These are phyloP conservation scores for Apiosordaria backusii DNA, from an alignment of 495 filamentous ascomycete genomes.

Conservation along the genomic window DNA sequence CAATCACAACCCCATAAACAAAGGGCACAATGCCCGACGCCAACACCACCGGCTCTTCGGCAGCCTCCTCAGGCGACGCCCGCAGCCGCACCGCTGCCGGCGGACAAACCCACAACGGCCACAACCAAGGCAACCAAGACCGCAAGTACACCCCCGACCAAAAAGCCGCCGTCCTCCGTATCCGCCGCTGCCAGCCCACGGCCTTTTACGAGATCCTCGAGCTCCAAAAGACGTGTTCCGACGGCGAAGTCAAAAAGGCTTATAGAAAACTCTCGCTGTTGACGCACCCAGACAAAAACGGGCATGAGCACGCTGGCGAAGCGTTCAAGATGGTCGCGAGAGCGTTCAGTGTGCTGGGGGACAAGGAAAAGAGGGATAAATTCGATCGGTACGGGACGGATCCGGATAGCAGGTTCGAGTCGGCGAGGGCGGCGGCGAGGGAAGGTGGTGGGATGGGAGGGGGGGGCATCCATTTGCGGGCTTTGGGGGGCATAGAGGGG, in stretches of 20 bases:
- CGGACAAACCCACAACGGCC: slow-evolving; percentile 58
- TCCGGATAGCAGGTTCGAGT: slow-evolving; percentile 79
- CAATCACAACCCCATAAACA: background rate
- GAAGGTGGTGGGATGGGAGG: background rate
- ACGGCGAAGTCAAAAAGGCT: slow-evolving; percentile 86
- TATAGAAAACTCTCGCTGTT: slow-evolving; percentile 86
- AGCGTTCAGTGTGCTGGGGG: slow-evolving; percentile 89
- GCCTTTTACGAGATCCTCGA: slow-evolving; percentile 89
- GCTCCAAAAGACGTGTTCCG: slow-evolving; percentile 59
- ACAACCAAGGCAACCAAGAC: slow-evolving; percentile 91
- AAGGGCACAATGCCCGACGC: slow-evolving; percentile 66
- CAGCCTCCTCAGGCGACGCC: slow-evolving; percentile 29
- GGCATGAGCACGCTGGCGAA: slow-evolving; percentile 93
- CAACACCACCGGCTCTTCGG: slow-evolving; percentile 68
- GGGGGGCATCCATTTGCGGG: slow-evolving; percentile 68
- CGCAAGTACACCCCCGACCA: slow-evolving; percentile 87
- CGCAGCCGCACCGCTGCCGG: slow-evolving; percentile 53
- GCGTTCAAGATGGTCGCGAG: slow-evolving; percentile 97
- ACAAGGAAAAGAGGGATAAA: slow-evolving; percentile 83
- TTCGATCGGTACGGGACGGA: slow-evolving; percentile 89
- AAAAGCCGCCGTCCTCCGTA: slow-evolving; percentile 81
- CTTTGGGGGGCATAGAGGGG: slow-evolving; percentile 53
- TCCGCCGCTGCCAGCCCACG: slow-evolving; percentile 75
- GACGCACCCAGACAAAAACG: slow-evolving; percentile 97
- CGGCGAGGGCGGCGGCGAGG: slow-evolving; percentile 49